Evolutionary conservation across 1,284 basidiomycete species (phyloP).

Genomic region (Somion occarium): DNA sequence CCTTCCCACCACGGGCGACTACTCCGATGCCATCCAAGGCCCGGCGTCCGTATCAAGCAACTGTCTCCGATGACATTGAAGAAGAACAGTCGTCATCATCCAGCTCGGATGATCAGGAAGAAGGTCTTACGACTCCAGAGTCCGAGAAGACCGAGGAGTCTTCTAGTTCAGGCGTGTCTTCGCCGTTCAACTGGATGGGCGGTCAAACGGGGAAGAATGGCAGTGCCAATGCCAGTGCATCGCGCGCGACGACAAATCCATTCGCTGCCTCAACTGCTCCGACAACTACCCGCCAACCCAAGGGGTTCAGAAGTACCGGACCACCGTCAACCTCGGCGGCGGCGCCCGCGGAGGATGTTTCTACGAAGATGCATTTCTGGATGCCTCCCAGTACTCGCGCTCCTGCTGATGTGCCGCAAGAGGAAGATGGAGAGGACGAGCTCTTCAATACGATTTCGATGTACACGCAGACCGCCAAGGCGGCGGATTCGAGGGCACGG

Average conservation of each 20-base stretch:
- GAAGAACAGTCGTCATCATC: neutral
- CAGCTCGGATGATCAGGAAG: neutral
- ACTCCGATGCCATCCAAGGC: neutral
- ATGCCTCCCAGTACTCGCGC: too few relatives aligned
- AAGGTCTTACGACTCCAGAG: neutral
- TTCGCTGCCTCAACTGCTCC: neutral
- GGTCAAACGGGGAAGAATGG: too few relatives aligned
- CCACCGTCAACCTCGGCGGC: too few relatives aligned
- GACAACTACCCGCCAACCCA: too few relatives aligned
- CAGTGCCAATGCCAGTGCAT: neutral
- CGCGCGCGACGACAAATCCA: neutral
- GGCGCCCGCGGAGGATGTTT: too few relatives aligned
- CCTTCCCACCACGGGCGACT: neutral
- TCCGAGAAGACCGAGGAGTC: neutral
- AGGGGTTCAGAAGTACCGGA: too few relatives aligned
- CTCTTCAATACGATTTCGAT: too few relatives aligned
- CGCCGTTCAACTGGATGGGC: neutral
- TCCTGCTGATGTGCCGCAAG: too few relatives aligned
- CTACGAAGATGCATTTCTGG: too few relatives aligned
- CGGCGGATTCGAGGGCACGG: too few relatives aligned
- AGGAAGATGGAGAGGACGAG: too few relatives aligned
- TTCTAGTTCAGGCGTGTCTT: neutral
- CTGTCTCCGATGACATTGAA: neutral
- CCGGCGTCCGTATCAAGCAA: neutral
- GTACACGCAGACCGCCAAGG: too few relatives aligned